These are phyloP conservation scores for Lepidopterella palustris DNA, from an alignment of 495 filamentous ascomycete genomes.

Conservation along the genomic window DNA sequence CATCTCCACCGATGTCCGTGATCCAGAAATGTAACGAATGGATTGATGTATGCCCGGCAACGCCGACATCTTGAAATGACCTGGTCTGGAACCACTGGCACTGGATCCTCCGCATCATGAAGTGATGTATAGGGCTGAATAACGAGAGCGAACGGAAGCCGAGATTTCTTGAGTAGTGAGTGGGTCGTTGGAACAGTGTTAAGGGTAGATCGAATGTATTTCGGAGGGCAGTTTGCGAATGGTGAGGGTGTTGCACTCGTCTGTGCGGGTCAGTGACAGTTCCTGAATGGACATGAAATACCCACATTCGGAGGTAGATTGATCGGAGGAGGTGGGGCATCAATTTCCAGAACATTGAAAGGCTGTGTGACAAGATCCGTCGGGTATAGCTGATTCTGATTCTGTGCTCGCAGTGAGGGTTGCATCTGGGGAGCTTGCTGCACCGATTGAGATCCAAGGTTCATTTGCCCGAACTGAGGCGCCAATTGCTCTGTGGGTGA, in stretches of 20 bases:
- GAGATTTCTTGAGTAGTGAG: constrained; percentile 89
- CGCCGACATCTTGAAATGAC: constrained; percentile 93
- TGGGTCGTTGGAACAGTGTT: constrained; percentile 90
- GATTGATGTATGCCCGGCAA: constrained; percentile 96
- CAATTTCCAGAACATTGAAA: constrained; percentile 87
- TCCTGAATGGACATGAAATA: constrained; percentile 11
- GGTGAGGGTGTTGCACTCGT: constrained; percentile 89
- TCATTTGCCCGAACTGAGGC: constrained; percentile 29
- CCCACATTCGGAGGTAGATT: constrained; percentile 86
- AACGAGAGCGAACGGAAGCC: constrained; percentile 87
- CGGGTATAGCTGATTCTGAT: constrained; percentile 83
- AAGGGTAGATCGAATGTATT: constrained; percentile 91
- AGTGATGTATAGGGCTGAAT: constrained; percentile 93
- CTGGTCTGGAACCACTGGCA: constrained; percentile 91
- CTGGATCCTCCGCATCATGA: constrained; percentile 82
- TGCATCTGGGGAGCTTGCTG: constrained; percentile 41
- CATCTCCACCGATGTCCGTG: constrained; percentile 97
- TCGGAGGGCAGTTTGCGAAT: constrained; percentile 83
- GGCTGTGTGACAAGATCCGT: constrained; percentile 87
- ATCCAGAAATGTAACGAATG: constrained; percentile 91
- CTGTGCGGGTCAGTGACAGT: constrained; percentile 40
- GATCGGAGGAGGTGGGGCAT: constrained; percentile 86
- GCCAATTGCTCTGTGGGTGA: constrained; percentile 18
- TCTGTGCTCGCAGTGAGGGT: constrained; percentile 47
- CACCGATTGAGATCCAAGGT: constrained; percentile 24